A percentile compares a stretch with the other conserved stretches of the same genome.
phyloP scores from a whole-genome alignment of 352 stramenopile species.

The Phytophthora ohioensis region DNA sequence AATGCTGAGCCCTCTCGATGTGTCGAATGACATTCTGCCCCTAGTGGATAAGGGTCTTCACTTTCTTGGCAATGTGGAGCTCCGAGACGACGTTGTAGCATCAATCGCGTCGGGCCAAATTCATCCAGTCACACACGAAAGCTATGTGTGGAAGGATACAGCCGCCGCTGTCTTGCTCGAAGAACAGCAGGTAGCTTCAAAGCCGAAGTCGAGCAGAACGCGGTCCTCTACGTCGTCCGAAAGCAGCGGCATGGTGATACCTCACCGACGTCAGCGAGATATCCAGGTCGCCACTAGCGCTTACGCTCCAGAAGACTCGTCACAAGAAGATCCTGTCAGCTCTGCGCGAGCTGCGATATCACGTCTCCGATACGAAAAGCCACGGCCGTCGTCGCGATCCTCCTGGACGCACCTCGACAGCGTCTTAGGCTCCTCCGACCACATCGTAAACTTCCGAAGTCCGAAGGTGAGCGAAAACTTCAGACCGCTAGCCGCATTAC shows the following conservation, averaged over 20 bases:
- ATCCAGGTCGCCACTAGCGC: neutral
- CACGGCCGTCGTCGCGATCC: conserved; percentile 51
- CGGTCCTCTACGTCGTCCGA: conserved; percentile 71
- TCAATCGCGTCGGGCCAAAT: conserved; percentile 70
- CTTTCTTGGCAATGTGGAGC: conserved; percentile 77
- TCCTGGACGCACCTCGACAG: conserved; percentile 76
- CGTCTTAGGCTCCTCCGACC: conserved; percentile 66
- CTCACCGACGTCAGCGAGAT: conserved; percentile 16
- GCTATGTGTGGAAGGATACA: conserved; percentile 72
- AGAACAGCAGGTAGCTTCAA: conserved; percentile 19
- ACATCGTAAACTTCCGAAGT: conserved; percentile 84
- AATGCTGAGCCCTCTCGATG: conserved; percentile 75
- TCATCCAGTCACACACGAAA: conserved; percentile 76
- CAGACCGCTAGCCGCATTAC: conserved; percentile 48
- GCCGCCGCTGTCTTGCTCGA: conserved; percentile 33
- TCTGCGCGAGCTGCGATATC: neutral
- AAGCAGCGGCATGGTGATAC: conserved; percentile 39
- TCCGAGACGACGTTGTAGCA: conserved; percentile 58
- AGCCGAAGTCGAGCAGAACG: conserved; percentile 21
- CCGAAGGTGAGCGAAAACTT: conserved; percentile 88
- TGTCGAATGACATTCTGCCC: conserved; percentile 65
- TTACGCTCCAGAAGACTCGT: conserved; percentile 17
- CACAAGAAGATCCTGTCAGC: conserved; percentile 23
- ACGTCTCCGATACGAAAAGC: conserved; percentile 38
- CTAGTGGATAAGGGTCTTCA: conserved; percentile 60